A percentile compares a stretch with the other conserved stretches of the same genome.
Conservation (phyloP, 148 eudicot genomes). For the Chenopodium formosanum region DNA sequence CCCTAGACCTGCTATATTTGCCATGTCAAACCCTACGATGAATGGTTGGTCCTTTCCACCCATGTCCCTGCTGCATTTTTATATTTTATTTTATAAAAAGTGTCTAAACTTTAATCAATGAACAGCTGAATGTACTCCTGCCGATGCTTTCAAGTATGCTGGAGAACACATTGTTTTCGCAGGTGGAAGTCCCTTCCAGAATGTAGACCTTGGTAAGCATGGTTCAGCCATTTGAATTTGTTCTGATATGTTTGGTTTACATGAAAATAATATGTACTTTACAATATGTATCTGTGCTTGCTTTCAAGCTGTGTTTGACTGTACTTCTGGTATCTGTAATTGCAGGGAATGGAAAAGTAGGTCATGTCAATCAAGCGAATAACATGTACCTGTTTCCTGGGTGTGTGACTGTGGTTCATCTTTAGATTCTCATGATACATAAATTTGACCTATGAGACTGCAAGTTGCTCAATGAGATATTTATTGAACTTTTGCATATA, state of each 20-base stretch:
- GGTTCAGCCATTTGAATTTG: background rate
- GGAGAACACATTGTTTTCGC: slow-evolving; percentile 93
- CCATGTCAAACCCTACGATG: slow-evolving; percentile 96
- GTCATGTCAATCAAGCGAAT: slow-evolving; percentile 98
- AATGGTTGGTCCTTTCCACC: slow-evolving; percentile 58
- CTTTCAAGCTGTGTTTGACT: slow-evolving; percentile 4
- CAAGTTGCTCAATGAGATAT: background rate
- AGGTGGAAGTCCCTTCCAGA: slow-evolving; percentile 94
- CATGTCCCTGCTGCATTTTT: background rate
- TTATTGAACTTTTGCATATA: slow-evolving; percentile 25
- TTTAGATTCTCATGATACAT: slow-evolving; percentile 8
- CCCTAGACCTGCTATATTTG: slow-evolving; percentile 88
- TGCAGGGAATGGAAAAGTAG: slow-evolving; percentile 87
- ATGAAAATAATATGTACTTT: background rate
- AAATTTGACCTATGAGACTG: background rate
- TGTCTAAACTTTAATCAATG: slow-evolving; percentile 9
- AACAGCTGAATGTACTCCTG: slow-evolving; percentile 95
- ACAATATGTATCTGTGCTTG: too few relatives aligned
- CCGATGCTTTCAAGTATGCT: slow-evolving; percentile 86
- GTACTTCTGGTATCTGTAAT: slow-evolving; percentile 4
- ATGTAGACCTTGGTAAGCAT: slow-evolving; percentile 79
- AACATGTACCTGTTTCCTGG: slow-evolving; percentile 99
- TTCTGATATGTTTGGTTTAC: background rate
- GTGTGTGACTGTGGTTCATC: slow-evolving; percentile 42
- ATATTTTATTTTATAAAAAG: background rate